These are phyloP conservation scores for Lizonia empirigonia DNA, from an alignment of 2,329 filamentous ascomycete genomes.

Conservation along the genomic window DNA sequence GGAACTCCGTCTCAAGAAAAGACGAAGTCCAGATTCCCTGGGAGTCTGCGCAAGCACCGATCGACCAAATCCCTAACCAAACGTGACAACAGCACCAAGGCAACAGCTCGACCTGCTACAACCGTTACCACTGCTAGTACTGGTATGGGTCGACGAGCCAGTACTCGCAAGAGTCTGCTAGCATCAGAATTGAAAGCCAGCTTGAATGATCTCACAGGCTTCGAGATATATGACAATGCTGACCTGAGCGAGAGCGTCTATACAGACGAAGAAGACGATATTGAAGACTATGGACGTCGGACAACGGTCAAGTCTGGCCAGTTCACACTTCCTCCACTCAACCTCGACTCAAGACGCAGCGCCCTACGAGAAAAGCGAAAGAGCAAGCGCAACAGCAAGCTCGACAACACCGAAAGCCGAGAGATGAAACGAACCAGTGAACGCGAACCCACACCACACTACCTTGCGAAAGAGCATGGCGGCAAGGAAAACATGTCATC, in stretches of 20 bases:
- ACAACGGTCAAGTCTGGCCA: conserved; percentile 29
- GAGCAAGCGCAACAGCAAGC: conserved; percentile 20
- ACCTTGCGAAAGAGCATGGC: conserved; percentile 32
- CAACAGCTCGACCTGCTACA: conserved; percentile 24
- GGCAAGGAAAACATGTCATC: conserved; percentile 42
- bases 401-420: conserved; percentile 20
- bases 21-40: conserved; percentile 20
- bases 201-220: conserved; percentile 33
- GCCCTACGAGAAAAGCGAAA: conserved; percentile 16
- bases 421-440: conserved; percentile 34
- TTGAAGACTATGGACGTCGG: conserved; percentile 32
- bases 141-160: conserved; percentile 20
- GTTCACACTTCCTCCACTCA: conserved; percentile 31
- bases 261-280: conserved; percentile 36
- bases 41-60: conserved; percentile 34
- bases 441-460: conserved; percentile 37
- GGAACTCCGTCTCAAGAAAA: conserved; percentile 17
- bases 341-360: conserved; percentile 25
- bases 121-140: conserved; percentile 12
- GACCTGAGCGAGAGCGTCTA: conserved; percentile 42
- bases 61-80: conserved; percentile 19
- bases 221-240: conserved; percentile 37
- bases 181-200: conserved; percentile 30
- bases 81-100: conserved; percentile 23
- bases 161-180: conserved; percentile 28